phyloP scores from a whole-genome alignment of 805 yeast species.

The Torulaspora gathmanii region DNA sequence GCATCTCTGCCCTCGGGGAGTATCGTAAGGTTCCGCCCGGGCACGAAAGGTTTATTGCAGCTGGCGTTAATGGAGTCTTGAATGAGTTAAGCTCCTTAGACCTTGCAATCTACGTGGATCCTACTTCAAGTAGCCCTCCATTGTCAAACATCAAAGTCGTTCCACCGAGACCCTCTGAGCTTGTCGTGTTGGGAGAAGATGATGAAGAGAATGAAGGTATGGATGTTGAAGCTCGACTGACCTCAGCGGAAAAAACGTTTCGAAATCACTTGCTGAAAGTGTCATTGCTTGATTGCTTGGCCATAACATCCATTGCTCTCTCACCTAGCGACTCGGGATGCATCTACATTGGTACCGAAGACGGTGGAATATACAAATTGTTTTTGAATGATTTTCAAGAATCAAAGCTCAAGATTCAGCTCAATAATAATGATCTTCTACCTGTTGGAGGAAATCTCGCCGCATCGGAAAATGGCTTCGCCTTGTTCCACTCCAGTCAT shows the following conservation, averaged over 20 bases:
- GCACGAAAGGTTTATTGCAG: slow-evolving; percentile 18
- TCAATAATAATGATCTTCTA: slow-evolving; percentile 23
- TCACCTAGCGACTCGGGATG: slow-evolving; percentile 23
- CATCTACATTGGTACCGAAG: slow-evolving; percentile 26
- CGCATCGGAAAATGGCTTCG: neutral
- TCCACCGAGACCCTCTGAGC: slow-evolving; percentile 18
- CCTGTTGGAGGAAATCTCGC: slow-evolving; percentile 9
- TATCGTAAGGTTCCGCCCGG: slow-evolving; percentile 7
- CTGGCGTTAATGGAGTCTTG: slow-evolving; percentile 21
- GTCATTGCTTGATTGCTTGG: slow-evolving; percentile 17
- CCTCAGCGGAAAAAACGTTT: slow-evolving; percentile 4
- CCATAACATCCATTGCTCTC: slow-evolving; percentile 17
- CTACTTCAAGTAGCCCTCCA: slow-evolving; percentile 6
- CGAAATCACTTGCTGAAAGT: slow-evolving; percentile 12
- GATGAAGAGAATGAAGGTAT: slow-evolving; percentile 3
- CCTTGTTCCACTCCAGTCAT: slow-evolving; percentile 23
- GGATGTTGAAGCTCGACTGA: neutral
- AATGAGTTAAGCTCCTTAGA: slow-evolving; percentile 22
- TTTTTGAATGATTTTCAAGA: slow-evolving; percentile 7
- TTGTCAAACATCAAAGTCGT: slow-evolving; percentile 10
- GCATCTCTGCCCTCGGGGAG: slow-evolving; percentile 18
- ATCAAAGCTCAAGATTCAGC: slow-evolving; percentile 7
- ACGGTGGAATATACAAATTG: slow-evolving; percentile 30
- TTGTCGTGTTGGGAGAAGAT: slow-evolving; percentile 5
- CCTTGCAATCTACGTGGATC: slow-evolving; percentile 16